Conservation (phyloP, 2,329 filamentous ascomycete species). For the Botryotinia convoluta region DNA sequence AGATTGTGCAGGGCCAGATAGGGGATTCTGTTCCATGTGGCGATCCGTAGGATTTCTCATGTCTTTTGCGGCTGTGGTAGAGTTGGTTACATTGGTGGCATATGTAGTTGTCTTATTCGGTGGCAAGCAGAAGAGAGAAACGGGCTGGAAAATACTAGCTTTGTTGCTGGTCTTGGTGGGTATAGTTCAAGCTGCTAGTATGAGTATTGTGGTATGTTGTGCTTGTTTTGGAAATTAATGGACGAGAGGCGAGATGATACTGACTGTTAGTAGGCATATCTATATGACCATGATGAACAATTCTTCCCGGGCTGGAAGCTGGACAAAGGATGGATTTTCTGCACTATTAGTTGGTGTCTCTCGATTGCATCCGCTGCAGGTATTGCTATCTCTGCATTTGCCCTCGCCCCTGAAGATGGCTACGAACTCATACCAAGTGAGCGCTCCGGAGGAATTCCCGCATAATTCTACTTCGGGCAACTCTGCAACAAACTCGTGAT, state of each 20-base stretch:
- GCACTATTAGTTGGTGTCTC: conserved; percentile 54
- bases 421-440: conserved; percentile 70
- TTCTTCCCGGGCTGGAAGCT: conserved; percentile 82
- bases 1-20: conserved; percentile 56
- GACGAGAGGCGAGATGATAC: conserved; percentile 7
- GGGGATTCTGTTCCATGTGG: conserved; percentile 91
- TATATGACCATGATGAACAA: conserved; percentile 78
- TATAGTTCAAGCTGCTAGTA: conserved; percentile 69
- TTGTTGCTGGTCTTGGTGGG: conserved; percentile 64
- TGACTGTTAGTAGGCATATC: conserved; percentile 61
- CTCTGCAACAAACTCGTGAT: not conserved
- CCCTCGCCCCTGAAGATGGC: conserved; percentile 76
- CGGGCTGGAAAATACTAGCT: conserved; percentile 76
- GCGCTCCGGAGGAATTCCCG: conserved; percentile 22
- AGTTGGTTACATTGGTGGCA: conserved; percentile 75
- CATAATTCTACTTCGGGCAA: not conserved
- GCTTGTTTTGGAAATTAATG: not conserved
- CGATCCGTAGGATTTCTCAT: conserved; percentile 77
- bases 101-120: conserved; percentile 76
- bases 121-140: conserved; percentile 75
- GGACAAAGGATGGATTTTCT: conserved; percentile 75
- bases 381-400: conserved; percentile 63
- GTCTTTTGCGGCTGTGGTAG: conserved; percentile 76
- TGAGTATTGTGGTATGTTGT: conserved; percentile 75
- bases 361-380: conserved; percentile 54